These are phyloP conservation scores for Trametes polyzona DNA, from an alignment of 1,284 basidiomycete genomes.

Conservation along the genomic window DNA sequence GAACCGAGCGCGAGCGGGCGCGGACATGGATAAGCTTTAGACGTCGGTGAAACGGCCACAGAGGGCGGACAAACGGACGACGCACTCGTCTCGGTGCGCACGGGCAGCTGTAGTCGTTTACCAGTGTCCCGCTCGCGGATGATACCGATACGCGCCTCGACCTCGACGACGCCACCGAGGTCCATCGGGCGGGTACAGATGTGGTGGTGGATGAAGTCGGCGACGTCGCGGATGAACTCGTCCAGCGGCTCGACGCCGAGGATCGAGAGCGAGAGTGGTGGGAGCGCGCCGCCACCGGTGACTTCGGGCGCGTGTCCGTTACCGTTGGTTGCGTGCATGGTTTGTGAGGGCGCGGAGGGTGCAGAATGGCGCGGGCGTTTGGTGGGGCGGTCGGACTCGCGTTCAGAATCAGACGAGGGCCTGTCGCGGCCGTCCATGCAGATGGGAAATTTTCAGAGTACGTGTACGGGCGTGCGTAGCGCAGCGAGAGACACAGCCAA, in stretches of 20 bases:
- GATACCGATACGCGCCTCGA: slow-evolving; percentile 93
- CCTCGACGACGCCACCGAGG: slow-evolving; percentile 58
- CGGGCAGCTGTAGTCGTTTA: slow-evolving; percentile 69
- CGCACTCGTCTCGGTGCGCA: slow-evolving; percentile 88
- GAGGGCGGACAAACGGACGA: slow-evolving; percentile 28
- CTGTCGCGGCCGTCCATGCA: slow-evolving; percentile 28
- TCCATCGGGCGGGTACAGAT: slow-evolving; percentile 56
- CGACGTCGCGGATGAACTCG: slow-evolving; percentile 91
- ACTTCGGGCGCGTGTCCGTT: slow-evolving; percentile 23
- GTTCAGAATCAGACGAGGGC: slow-evolving; percentile 34
- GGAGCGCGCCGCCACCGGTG: slow-evolving; percentile 36
- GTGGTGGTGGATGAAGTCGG: slow-evolving; percentile 85
- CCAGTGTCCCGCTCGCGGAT: slow-evolving; percentile 65
- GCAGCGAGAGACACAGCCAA: background rate
- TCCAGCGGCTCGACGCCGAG: slow-evolving; percentile 93
- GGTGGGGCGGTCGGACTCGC: slow-evolving; percentile 32
- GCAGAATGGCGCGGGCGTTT: slow-evolving; percentile 37
- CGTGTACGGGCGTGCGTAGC: background rate
- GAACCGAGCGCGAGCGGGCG: background rate
- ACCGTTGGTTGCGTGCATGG: slow-evolving; percentile 20
- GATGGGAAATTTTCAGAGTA: background rate
- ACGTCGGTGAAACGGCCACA: slow-evolving; percentile 6
- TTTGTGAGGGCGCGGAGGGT: background rate
- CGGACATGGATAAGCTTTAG: background rate
- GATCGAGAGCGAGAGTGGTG: slow-evolving; percentile 84